Evolutionary conservation across 1,139 yeast genomes (phyloP).

Genomic region (Saccharomycopsis hybrid): DNA sequence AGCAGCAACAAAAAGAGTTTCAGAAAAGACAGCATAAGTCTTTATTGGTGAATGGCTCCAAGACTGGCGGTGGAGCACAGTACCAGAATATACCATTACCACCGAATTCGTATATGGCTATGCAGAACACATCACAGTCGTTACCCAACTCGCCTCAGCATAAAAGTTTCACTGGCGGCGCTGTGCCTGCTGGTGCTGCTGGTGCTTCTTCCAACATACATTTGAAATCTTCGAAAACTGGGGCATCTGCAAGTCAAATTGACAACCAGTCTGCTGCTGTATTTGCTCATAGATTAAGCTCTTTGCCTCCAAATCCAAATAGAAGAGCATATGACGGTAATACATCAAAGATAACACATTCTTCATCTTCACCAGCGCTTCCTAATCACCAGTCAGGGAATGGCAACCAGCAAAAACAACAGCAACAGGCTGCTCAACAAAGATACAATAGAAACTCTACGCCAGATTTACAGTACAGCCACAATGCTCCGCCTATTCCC

Average conservation of each 20-base stretch:
- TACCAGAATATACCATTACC: neutral
- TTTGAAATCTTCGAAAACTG: too few relatives aligned
- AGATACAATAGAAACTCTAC: too few relatives aligned
- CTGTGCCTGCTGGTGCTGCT: too few relatives aligned
- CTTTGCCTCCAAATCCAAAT: neutral
- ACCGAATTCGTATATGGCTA: neutral
- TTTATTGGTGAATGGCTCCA: neutral
- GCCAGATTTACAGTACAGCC: too few relatives aligned
- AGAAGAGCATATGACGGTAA: neutral
- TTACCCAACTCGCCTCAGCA: neutral
- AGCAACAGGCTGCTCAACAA: too few relatives aligned
- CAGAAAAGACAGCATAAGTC: constrained; percentile 5
- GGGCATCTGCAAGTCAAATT: neutral
- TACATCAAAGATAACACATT: too few relatives aligned
- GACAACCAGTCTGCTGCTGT: neutral
- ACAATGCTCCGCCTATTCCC: neutral
- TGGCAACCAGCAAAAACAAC: too few relatives aligned
- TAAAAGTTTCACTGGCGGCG: neutral
- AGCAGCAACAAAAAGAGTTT: constrained; percentile 1
- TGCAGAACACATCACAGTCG: neutral
- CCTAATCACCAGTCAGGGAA: too few relatives aligned
- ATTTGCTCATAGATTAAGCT: neutral
- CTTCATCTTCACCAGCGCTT: too few relatives aligned
- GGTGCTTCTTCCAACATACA: too few relatives aligned
- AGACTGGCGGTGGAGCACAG: neutral